Evolutionary conservation across 805 yeast species (phyloP).

Genomic region (Pichia paraexigua): DNA sequence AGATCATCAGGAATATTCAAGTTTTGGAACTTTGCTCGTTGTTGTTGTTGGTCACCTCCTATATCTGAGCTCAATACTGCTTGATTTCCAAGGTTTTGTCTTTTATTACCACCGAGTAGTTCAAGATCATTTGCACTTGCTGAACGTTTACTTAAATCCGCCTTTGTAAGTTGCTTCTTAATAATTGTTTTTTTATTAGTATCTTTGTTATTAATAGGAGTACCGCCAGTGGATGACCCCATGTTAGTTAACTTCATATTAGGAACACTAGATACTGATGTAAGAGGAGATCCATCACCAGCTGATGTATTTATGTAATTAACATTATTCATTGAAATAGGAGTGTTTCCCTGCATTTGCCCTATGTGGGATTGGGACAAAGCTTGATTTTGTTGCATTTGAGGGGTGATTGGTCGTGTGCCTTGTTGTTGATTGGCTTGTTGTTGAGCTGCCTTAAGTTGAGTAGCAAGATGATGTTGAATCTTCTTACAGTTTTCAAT

Average conservation of each 20-base stretch:
- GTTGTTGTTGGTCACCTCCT: background rate
- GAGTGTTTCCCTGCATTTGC: constrained; percentile 11
- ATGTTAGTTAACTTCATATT: background rate
- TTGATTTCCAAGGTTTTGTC: background rate
- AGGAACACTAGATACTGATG: background rate
- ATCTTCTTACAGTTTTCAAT: constrained; percentile 39
- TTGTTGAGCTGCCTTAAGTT: constrained; percentile 27
- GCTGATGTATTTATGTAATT: background rate
- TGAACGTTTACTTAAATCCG: background rate
- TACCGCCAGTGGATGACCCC: background rate
- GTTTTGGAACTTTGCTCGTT: constrained; percentile 44
- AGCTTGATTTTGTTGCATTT: constrained; percentile 16
- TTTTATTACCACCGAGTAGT: background rate
- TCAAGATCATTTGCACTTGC: background rate
- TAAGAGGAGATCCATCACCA: background rate
- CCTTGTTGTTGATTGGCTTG: constrained; percentile 13
- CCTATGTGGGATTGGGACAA: constrained; percentile 12
- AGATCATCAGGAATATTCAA: constrained; percentile 65
- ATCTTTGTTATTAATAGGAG: background rate
- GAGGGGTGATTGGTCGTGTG: constrained; percentile 7
- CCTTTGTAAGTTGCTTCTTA: background rate
- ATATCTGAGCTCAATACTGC: background rate
- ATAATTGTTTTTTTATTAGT: background rate
- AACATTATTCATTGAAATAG: background rate
- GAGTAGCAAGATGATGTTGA: constrained; percentile 36